Base-by-base conservation (phyloP, 306 rosid genomes). In the Cicer bijugum region DNA sequence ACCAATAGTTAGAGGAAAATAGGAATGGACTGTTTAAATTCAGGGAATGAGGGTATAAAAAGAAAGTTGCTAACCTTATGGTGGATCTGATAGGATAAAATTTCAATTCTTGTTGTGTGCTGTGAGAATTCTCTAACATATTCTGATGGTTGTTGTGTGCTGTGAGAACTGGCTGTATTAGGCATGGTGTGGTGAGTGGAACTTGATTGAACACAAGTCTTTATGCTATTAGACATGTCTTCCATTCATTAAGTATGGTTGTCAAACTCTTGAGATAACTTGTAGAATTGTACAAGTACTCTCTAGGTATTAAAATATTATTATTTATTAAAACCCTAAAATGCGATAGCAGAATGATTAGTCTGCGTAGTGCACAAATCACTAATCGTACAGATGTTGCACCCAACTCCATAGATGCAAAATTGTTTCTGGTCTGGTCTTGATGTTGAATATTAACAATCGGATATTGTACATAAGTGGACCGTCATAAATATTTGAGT, bases 61-160 rank as follows among this genome's bases (percentile, higher is more conserved):
- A 65, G 12, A 14, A 14, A 65, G 16, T 33, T 35, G 73, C 4
- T 43, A 67, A 50, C 4, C 40, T 16, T 66, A 6, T 20, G 43
- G 76, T 71, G 16, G 60, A 39, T 28, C 15, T 2, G 44, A 35
- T 75, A 20, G 7, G 4, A 14, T 12, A 44, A 17, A 69, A 15
- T 42, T 33, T 48, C 53, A 37, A 37, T n/a, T 14, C 23, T 64
- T 71, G 37, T 4, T n/a, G n/a, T n/a, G n/a, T n/a, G n/a, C n/a
- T n/a, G n/a, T n/a, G n/a, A n/a, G 33, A 65, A 37, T 33, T 59
- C 66, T 39, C 6, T 39, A 2, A 46, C 44, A 11, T 43, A 23
- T 71, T 71, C 17, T 62, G 72, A 79, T 64, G 33, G 33, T 23
- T 23, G 35, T 7, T 72, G 51, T 44, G 53, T 71, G 78, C 44